Conservation (phyloP, 208 protist species). For the Crithidia fasciculata region DNA sequence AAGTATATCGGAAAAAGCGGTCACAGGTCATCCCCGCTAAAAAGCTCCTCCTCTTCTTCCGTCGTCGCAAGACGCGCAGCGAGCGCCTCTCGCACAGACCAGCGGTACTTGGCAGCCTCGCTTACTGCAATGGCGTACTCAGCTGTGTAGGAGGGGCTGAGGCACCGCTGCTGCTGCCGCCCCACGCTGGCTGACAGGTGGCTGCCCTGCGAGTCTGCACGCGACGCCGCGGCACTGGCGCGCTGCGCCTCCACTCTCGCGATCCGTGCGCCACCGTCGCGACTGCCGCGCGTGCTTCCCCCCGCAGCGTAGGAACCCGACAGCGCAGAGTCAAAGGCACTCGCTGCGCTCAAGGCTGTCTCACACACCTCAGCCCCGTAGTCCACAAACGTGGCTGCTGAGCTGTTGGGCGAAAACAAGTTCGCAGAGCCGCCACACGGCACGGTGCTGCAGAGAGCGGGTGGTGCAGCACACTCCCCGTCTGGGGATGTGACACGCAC, state of each 20-base stretch:
- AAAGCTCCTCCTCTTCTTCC: conserved; percentile 2
- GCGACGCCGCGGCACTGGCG: background rate
- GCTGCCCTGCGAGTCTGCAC: background rate
- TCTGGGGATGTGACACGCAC: too few relatives aligned
- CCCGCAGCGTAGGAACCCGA: background rate
- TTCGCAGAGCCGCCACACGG: too few relatives aligned
- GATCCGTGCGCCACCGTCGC: background rate
- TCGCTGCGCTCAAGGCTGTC: too few relatives aligned
- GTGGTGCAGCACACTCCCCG: too few relatives aligned
- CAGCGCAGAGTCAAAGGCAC: background rate
- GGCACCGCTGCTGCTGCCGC: background rate
- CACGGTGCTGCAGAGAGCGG: too few relatives aligned
- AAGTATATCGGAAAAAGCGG: too few relatives aligned
- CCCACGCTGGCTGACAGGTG: background rate
- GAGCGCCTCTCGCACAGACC: background rate
- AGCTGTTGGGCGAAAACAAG: background rate
- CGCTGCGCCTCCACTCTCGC: background rate
- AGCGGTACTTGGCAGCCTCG: conserved; percentile 5
- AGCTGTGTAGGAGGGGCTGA: background rate
- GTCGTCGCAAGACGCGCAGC: background rate
- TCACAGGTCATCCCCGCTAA: background rate
- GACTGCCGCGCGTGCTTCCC: background rate
- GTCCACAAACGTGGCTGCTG: background rate
- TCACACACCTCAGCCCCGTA: background rate
- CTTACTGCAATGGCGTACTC: conserved; percentile 6